phyloP scores from a whole-genome alignment of 2,329 filamentous ascomycete genomes.

The Lojkania enalia region DNA sequence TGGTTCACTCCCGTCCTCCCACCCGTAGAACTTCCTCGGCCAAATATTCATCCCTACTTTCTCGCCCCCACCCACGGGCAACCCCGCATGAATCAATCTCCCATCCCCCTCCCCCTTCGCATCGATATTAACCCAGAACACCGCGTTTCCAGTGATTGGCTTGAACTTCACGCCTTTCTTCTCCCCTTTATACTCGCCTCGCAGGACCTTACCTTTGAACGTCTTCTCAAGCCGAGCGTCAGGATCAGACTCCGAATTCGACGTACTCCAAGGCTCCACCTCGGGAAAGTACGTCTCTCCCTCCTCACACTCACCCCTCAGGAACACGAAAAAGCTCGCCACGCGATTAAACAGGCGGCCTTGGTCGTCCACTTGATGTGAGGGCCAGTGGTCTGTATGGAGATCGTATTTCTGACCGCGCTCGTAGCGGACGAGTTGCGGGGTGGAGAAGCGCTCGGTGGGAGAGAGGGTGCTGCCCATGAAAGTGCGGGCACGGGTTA shows the following conservation, averaged over 20 bases:
- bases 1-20: too few species aligned
- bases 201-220: slow-evolving; percentile 18
- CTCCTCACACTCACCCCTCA: slow-evolving; percentile 27
- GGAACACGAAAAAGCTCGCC: slow-evolving; percentile 29
- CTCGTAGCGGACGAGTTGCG: slow-evolving; percentile 31
- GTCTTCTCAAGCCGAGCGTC: not conserved
- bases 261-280: too few species aligned
- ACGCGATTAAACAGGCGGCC: slow-evolving; percentile 25
- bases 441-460: slow-evolving; percentile 25
- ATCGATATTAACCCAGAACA: slow-evolving; percentile 63
- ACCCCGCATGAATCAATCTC: slow-evolving; percentile 59
- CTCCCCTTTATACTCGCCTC: slow-evolving; percentile 23
- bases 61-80: slow-evolving; percentile 57
- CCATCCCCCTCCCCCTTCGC: slow-evolving; percentile 45
- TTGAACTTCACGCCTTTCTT: slow-evolving; percentile 57
- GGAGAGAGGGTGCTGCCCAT: slow-evolving; percentile 27
- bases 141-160: slow-evolving; percentile 58
- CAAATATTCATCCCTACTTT: slow-evolving; percentile 66
- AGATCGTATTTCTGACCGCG: slow-evolving; percentile 28
- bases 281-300: slow-evolving; percentile 30
- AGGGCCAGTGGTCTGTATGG: slow-evolving; percentile 31
- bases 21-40: slow-evolving; percentile 38
- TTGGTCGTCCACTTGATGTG: slow-evolving; percentile 23
- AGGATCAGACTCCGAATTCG: slow-evolving; percentile 7
- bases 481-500: slow-evolving; percentile 28